Percentiles rank a stretch among this genome's conserved stretches.
Conservation (phyloP, 768 basidiomycete genomes). For the Naematelia aurantialba region DNA sequence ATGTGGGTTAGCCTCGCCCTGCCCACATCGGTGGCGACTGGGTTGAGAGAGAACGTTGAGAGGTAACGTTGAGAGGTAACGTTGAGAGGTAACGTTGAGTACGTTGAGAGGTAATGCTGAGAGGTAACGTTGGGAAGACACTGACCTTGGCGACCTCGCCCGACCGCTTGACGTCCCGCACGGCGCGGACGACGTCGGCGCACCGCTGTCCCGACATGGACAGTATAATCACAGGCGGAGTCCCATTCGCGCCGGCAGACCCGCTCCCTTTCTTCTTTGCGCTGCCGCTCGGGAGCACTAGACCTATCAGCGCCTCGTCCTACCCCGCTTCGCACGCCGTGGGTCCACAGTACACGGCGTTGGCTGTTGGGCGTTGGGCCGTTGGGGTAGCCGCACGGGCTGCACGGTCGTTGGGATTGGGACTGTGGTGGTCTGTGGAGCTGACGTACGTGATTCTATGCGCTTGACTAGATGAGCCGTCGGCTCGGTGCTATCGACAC, state of each 20-base stretch:
- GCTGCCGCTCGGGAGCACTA: background rate
- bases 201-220: constrained; percentile 86
- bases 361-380: too few relatives aligned
- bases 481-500: background rate
- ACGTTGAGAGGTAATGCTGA: background rate
- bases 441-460: background rate
- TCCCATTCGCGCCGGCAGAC: constrained; percentile 20
- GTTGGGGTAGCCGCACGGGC: too few relatives aligned
- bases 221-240: constrained; percentile 80
- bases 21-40: background rate
- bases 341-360: too few relatives aligned
- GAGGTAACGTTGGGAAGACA: background rate
- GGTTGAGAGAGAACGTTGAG: background rate
- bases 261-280: background rate
- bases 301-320: too few relatives aligned
- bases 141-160: constrained; percentile 78
- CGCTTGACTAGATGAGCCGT: background rate
- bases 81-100: background rate
- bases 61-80: background rate
- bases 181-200: constrained; percentile 66
- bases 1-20: background rate
- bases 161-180: constrained; percentile 58
- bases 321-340: too few relatives aligned
- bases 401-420: background rate
- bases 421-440: background rate